Base-by-base conservation (phyloP, 345 rosid species). In the Bruguiera parviflora region DNA sequence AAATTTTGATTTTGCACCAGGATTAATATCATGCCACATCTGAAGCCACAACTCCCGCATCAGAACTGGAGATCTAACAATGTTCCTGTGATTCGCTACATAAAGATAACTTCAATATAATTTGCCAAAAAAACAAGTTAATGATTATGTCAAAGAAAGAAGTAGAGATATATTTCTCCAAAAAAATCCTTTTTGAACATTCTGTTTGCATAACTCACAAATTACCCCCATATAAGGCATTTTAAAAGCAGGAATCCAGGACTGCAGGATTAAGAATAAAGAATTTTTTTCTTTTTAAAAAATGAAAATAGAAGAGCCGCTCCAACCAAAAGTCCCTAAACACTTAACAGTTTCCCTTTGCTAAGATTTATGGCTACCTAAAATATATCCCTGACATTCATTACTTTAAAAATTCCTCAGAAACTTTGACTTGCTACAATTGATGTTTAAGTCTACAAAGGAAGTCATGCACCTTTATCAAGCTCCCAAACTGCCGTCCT, bases 21-120 rank as follows among this genome's bases (percentile, higher is more conserved):
- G 89, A 73, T 83, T 89, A 71, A 88, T 85, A 75, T 95, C 96
- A 69, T 95, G 99, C 97, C 97, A 95, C 90, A 95, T 88, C 75
- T 95, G 93, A 77, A 95, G 99, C 99, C 99, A 95, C 80, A 95
- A 75, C 83, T 92, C 99, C 69, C 99, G 84, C 99, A 95, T 95
- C 64, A 95, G 83, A 75, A 80, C 92, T 35, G 95, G 92, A 24
- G 93, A 86, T 81, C 92, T 85, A 64, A 95, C 99, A 9, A 95
- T 92, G 80, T 92, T 89, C 92, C 97, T 85, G 86, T 92, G 99
- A 81, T 86, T 95, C 66, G 96, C 99, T 95, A 83, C 89, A 85
- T 53, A 57, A 76, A 65, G 69, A 80, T 49, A 51, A 27, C 39
- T 70, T 83, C 75, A 78, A 65, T 22, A 51, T 35, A 51, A 19